These are phyloP conservation scores for Nemania bipapillata DNA, from an alignment of 2,329 filamentous ascomycete species.

Conservation along the genomic window DNA sequence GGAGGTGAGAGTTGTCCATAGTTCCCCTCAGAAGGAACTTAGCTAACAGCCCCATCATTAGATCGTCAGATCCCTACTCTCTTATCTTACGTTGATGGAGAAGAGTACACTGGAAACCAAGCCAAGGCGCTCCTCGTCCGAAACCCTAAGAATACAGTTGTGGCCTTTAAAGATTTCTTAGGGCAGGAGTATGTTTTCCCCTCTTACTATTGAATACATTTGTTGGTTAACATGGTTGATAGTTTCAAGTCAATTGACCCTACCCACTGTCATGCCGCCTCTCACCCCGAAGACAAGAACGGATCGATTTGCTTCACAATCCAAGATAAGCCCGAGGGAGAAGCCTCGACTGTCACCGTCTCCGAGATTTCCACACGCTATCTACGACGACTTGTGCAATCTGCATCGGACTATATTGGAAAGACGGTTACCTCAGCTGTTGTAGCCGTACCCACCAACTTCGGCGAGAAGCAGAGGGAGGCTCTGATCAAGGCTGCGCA, in stretches of 20 bases:
- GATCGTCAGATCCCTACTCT: constrained; percentile 97
- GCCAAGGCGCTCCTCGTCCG: constrained; percentile 93
- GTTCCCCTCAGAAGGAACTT: not conserved
- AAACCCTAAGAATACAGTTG: constrained; percentile 91
- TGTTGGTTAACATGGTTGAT: constrained; percentile 30
- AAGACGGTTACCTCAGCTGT: constrained; percentile 95
- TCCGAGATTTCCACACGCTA: constrained; percentile 86
- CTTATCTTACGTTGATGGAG: constrained; percentile 92
- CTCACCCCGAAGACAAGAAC: constrained; percentile 82
- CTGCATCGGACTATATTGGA: constrained; percentile 91
- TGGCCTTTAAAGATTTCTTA: constrained; percentile 94
- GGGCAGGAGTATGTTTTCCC: constrained; percentile 81
- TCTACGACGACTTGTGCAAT: constrained; percentile 80
- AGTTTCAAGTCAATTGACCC: constrained; percentile 96
- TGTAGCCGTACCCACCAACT: constrained; percentile 93
- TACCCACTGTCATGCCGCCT: constrained; percentile 90
- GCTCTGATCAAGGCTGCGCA: constrained; percentile 81
- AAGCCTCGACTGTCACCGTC: constrained; percentile 76
- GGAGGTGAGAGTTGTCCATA: constrained; percentile 73
- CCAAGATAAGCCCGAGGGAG: constrained; percentile 75
- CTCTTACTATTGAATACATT: constrained; percentile 23
- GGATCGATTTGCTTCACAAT: constrained; percentile 83
- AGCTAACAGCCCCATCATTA: constrained; percentile 52
- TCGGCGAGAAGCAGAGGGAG: constrained; percentile 84
- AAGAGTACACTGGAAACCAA: constrained; percentile 96